Conservation (phyloP, 345 rosid genomes). For the Kandelia obovata region DNA sequence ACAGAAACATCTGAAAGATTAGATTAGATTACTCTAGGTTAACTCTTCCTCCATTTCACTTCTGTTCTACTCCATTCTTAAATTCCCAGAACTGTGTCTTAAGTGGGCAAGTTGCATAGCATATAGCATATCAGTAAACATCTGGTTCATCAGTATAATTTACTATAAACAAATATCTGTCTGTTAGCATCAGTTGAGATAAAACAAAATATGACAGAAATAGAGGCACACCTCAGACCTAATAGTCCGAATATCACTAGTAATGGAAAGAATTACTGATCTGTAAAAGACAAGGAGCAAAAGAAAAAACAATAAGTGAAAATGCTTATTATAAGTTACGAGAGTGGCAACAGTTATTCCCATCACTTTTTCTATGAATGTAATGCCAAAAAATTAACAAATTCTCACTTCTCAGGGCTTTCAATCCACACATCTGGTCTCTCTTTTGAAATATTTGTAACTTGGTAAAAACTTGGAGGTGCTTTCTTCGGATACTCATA, state of each 20-base stretch:
- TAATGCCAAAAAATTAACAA: constrained; percentile 12
- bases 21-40: no score
- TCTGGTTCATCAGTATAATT: no score
- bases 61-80: no score
- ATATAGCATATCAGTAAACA: no score
- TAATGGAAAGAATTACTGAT: constrained; percentile 80
- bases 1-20: no score
- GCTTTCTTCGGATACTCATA: constrained; percentile 80
- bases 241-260: constrained; percentile 92
- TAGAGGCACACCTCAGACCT: constrained; percentile 71
- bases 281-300: constrained; percentile 37
- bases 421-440: constrained; percentile 99
- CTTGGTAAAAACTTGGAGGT: constrained; percentile 82
- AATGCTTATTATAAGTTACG: background rate
- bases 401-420: constrained; percentile 85
- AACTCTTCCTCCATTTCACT: no score
- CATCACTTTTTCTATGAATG: constrained; percentile 7
- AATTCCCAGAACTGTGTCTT: no score
- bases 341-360: background rate
- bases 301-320: constrained; percentile 11
- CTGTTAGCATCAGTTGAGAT: background rate
- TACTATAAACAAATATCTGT: no score
- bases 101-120: no score
- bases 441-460: constrained; percentile 82
- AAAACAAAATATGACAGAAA: constrained; percentile 7